Base-by-base conservation (phyloP, 805 yeast species). In the Torulaspora indica region DNA sequence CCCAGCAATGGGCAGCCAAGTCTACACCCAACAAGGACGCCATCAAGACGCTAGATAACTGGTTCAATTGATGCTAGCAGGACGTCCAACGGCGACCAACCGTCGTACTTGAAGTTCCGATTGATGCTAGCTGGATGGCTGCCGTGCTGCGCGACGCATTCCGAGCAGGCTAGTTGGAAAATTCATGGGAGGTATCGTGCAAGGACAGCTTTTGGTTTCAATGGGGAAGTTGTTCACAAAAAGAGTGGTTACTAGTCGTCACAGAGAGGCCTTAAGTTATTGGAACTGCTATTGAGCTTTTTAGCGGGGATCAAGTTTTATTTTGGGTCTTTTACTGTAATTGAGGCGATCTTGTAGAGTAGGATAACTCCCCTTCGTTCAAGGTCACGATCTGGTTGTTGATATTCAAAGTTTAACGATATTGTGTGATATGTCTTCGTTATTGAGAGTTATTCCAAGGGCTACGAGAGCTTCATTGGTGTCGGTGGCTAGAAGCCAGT, bases 361-460 rank as follows among this genome's bases (percentile, higher is more conserved):
- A 20, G 31, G 24, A 38, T n/a, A 14, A 29, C 25, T 23, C 28
- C 40, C 40, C 40, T 29, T 38, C 40, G 25, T 38, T 29, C 28
- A 38, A 31, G 34, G 34, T 31, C 34, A 31, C 22, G 34, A 14
- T 31, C 20, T 15, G 20, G 17, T 31, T 15, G 22, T 31, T 31
- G 20, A 31, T 31, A 31, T 31, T 31, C 34, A 9, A 15, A 31
- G 10, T 4, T 29, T n/a, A 4, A 29, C 22, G 32, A 12, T n/a
- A 29, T 18, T 31, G 15, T 31, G 14, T 20, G 41, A 59, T 12
- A 61, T 61, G 65, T 60, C 65, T 40, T 56, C 62, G 29, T 48
- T 60, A 41, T 38, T 52, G 29, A 58, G 65, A 56, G 53, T 56
- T 18, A 38, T 56, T 23, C 60, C 64, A 39, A 52, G 58, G 37